Evolutionary conservation across 192 early-diverging fungal species (phyloP).

Genomic region (Helicostylum pulchrum): DNA sequence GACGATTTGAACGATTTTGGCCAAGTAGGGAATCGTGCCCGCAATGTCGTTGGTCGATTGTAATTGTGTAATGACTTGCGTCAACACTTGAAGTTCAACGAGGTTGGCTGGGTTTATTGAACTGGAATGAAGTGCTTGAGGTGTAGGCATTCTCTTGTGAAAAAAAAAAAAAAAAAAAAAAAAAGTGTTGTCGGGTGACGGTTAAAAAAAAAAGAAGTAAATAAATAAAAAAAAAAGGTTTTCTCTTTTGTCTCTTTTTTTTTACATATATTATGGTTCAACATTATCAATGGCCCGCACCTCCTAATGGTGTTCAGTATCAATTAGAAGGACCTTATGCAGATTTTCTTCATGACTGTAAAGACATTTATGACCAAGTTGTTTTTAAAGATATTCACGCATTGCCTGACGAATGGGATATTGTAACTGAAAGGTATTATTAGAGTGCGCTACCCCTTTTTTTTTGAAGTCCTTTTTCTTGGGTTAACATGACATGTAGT

Average conservation of each 20-base stretch:
- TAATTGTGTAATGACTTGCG: constrained; percentile 9
- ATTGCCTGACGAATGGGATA: background rate
- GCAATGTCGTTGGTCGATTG: constrained; percentile 12
- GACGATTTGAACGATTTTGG: constrained; percentile 25
- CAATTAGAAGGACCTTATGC: background rate
- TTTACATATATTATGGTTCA: background rate
- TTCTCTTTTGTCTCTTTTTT: background rate
- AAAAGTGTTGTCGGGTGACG: background rate
- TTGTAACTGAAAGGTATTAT: constrained; percentile 11
- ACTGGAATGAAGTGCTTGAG: constrained; percentile 1
- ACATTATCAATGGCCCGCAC: background rate
- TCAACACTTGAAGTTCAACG: constrained; percentile 11
- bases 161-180: background rate
- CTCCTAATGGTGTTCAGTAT: background rate
- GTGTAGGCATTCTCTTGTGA: background rate
- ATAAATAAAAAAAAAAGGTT: background rate
- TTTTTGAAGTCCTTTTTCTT: too few species aligned
- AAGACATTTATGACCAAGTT: background rate
- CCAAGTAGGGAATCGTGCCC: constrained; percentile 22
- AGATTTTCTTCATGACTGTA: background rate
- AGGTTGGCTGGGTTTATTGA: constrained; percentile 13
- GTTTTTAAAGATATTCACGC: constrained; percentile 4
- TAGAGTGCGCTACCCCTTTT: too few species aligned
- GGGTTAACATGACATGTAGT: background rate
- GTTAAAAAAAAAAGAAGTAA: too few species aligned